Conservation (phyloP, 805 yeast species). For the Starmerella ratchasimensis region DNA sequence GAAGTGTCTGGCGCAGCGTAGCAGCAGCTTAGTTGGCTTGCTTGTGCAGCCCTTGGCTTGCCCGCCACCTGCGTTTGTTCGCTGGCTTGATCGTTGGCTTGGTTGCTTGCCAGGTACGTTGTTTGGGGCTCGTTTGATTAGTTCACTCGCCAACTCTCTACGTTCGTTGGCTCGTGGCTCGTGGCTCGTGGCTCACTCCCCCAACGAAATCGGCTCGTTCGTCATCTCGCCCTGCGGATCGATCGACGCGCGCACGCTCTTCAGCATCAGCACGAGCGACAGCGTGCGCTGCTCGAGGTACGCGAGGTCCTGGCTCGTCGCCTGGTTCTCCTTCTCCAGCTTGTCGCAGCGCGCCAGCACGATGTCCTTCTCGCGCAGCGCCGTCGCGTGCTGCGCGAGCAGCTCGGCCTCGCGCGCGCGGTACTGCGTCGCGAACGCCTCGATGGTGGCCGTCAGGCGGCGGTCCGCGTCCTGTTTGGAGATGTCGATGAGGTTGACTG, state of each 20-base stretch:
- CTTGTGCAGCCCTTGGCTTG: no score
- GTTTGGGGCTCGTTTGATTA: no score
- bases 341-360: constrained; percentile 13
- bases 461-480: constrained; percentile 5
- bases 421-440: constrained; percentile 12
- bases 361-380: constrained; percentile 10
- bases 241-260: constrained; percentile 5
- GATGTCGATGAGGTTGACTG: constrained; percentile 6
- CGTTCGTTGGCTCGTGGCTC: background rate
- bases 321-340: constrained; percentile 6
- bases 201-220: background rate
- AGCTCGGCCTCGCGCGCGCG: constrained; percentile 14
- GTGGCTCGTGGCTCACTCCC: background rate
- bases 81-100: no score
- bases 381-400: constrained; percentile 4
- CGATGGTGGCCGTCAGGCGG: constrained; percentile 6
- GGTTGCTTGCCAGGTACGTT: no score
- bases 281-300: constrained; percentile 14
- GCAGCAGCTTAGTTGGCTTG: no score
- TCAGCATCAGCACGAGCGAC: constrained; percentile 14
- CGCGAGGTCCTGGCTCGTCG: constrained; percentile 4
- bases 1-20: no score
- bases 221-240: background rate
- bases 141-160: no score
- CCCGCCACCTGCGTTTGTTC: no score